These are phyloP conservation scores for Umbelopsis isabellina DNA, from an alignment of 192 early-diverging fungal genomes.

Conservation along the genomic window DNA sequence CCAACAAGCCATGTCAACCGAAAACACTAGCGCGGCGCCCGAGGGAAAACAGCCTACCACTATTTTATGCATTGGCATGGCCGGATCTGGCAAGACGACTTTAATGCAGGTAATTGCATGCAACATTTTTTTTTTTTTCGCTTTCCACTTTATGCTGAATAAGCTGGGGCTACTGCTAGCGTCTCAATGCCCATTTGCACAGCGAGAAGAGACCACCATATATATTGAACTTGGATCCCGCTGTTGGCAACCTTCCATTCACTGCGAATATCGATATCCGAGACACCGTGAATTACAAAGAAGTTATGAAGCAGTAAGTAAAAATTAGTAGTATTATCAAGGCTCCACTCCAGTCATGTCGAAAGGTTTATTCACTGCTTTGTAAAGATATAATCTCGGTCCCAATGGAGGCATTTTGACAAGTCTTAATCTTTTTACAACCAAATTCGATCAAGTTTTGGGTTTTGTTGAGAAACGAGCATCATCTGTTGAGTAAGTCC, in stretches of 20 bases:
- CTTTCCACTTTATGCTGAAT: not conserved
- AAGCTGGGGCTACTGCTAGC: conserved; percentile 42
- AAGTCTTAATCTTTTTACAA: conserved; percentile 94
- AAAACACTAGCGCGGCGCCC: conserved; percentile 2
- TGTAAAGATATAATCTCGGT: conserved; percentile 83
- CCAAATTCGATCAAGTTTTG: conserved; percentile 98
- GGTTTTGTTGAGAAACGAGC: conserved; percentile 82
- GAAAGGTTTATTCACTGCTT: not conserved
- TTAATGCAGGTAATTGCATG: conserved; percentile 82
- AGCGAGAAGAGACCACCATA: conserved; percentile 77
- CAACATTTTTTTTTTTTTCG: conserved; percentile 12
- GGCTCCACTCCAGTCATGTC: not conserved
- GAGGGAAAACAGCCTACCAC: conserved; percentile 62
- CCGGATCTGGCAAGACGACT: conserved; percentile 94
- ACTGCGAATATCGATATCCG: conserved; percentile 97
- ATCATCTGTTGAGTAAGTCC: conserved; percentile 63
- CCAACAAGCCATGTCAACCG: not conserved
- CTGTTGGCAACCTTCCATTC: conserved; percentile 84
- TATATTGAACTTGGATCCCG: conserved; percentile 94
- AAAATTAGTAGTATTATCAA: not conserved
- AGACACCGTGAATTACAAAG: conserved; percentile 98
- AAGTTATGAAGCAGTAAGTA: conserved; percentile 94
- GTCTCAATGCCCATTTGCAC: conserved; percentile 88
- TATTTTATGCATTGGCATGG: conserved; percentile 94
- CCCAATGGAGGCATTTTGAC: conserved; percentile 98